Conservation (phyloP, 192 early-diverging fungal genomes). For the Backusella morwellensis region DNA sequence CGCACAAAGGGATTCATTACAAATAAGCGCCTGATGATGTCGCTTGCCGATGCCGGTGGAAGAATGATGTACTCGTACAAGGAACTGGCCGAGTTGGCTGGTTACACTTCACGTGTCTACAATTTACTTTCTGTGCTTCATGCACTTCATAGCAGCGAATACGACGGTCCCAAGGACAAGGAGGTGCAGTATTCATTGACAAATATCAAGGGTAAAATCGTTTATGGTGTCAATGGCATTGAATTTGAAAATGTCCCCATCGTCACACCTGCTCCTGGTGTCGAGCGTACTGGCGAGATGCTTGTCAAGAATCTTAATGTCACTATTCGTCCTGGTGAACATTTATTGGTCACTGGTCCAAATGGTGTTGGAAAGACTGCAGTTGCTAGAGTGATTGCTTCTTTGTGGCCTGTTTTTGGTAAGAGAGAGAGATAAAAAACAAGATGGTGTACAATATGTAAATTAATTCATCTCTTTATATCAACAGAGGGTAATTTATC, state of each 20-base stretch:
- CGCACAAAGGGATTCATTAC: slow-evolving; percentile 88
- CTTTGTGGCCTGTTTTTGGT: slow-evolving; percentile 91
- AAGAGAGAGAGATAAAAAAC: not conserved
- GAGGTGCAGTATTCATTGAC: slow-evolving; percentile 40
- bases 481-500: slow-evolving; percentile 58
- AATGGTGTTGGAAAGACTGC: slow-evolving; percentile 95
- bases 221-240: slow-evolving; percentile 66
- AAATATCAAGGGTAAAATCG: slow-evolving; percentile 56
- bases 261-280: slow-evolving; percentile 77
- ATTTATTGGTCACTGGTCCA: slow-evolving; percentile 90
- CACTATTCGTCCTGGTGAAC: slow-evolving; percentile 80
- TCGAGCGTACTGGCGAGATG: slow-evolving; percentile 67
- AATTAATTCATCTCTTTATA: not conserved
- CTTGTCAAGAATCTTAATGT: slow-evolving; percentile 79
- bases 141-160: slow-evolving; percentile 61
- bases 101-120: slow-evolving; percentile 86
- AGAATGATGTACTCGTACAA: slow-evolving; percentile 98
- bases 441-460: not conserved
- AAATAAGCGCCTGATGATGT: slow-evolving; percentile 84
- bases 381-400: slow-evolving; percentile 89
- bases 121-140: slow-evolving; percentile 83
- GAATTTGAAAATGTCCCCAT: slow-evolving; percentile 88
- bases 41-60: slow-evolving; percentile 89
- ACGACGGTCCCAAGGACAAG: slow-evolving; percentile 38
- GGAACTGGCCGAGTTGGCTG: slow-evolving; percentile 87